Evolutionary conservation across 176 grass and related monocot genomes (phyloP), one percentile per base, ranked within the genome.

Genomic region (Dendrocalamus sinicus): DNA sequence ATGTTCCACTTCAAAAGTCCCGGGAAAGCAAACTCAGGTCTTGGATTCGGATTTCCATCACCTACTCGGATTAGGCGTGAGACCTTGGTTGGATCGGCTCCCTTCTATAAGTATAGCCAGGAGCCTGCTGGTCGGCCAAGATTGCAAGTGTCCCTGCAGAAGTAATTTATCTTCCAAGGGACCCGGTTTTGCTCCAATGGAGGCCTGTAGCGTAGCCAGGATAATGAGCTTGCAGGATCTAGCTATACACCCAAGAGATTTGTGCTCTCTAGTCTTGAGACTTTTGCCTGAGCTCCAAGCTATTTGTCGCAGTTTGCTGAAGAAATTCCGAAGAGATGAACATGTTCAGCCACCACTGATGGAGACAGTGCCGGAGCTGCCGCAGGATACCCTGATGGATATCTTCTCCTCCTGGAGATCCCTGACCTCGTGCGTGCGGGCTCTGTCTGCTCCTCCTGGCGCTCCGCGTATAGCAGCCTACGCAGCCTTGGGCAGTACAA

Each of bases 361-460:
- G 4, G 72, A 74, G 26, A 30, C 26, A 52, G 32, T 17, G 8
- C 5, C 30, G 32, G 32, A 35, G 32, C 32, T 35, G 32, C 52
- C 51, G 6, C 5, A 4, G 17, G 52, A 76, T 8, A 3, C 8
- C 19, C 24, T 76, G 73, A 54, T 58, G 73, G 32, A n/a, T 7
- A 76, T 76, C 30, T 57, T 76, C 14, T 16, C 30, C 10, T 14
- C 6, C 52, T 76, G 19, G 51, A 76, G 51, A 76, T 76, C 73
- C 51, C 72, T n/a, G 60, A 14, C 22, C 3, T 4, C 24, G 35
- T 54, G 26, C 72, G 72, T 19, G 72, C 72, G 15, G 72, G 13
- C 15, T 75, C 26, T 13, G 72, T 75, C 73, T 76, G 30, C 30
- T 32, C 30, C 30, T 32, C 30, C 30, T 32, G 30, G 30, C 30